Evolutionary conservation across 2,329 filamentous ascomycete species (phyloP), one percentile per base, ranked within the genome.

Genomic region (Penicillium sp.): DNA sequence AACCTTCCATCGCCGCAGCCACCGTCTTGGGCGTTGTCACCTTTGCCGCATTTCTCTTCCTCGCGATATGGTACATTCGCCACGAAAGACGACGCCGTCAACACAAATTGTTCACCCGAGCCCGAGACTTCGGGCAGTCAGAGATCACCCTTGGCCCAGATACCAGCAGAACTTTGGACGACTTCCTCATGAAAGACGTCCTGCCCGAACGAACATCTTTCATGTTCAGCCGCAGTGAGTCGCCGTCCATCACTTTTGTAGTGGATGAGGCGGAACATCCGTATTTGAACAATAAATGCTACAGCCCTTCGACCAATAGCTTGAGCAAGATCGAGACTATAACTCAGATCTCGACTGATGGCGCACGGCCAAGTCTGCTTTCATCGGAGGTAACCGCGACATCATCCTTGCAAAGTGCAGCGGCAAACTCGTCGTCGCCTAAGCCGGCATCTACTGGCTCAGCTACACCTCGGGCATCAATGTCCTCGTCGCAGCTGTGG

Each of bases 181-280:
- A 59, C 10, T 64, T 65, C 40, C 60, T 67, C 52, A 59, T 65
- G 67, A 60, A 61, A 53, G 66, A 69, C 16, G 38, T 60, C 10
- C 55, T 58, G 10, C 64, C 60, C 1, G 65, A 72, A 25, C 69
- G 73, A 6, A 68, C 68, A 30, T 71, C 67, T 11, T 45, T 74
- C 28, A 75, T 75, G 70, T 73, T 73, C 54, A 68, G 67, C 52
- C 67, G 65, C 10, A 71, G 66, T 25, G 60, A 61, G 14, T 68
- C 74, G 26, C 68, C 70, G 8, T 70, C 70, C 19, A 42, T 70
- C 19, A 58, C 66, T 5, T 71, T 60, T 16, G 37, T 67, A 35
- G 49, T 67, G 5, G 61, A 69, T 6, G 60, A 64, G 16, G 28
- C 35, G 4, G 58, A 61, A n/a, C 48, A 30, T 19, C 43, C 48